Percentiles rank a stretch among this genome's conserved stretches.
Conservation (phyloP, 2,329 filamentous ascomycete genomes). For the Ophiostoma angusticollis region DNA sequence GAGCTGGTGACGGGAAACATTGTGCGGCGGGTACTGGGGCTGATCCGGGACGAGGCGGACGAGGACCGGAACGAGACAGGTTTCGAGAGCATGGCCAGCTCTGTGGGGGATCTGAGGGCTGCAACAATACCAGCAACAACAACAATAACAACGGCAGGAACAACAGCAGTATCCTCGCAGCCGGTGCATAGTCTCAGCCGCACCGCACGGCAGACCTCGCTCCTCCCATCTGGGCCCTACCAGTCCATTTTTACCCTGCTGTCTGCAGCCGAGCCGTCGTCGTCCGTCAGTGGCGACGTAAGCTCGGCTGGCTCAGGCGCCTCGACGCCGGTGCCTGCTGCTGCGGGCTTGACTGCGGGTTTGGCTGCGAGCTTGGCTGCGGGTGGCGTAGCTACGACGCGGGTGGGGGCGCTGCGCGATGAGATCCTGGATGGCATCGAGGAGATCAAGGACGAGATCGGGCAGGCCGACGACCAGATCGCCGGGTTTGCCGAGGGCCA, state of each 20-base stretch:
- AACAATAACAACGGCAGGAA: no score
- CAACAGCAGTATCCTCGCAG: neutral
- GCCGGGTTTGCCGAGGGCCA: slow-evolving; percentile 78
- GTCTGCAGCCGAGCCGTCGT: slow-evolving; percentile 42
- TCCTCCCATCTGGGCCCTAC: slow-evolving; percentile 45
- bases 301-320: slow-evolving; percentile 25
- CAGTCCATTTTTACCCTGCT: slow-evolving; percentile 83
- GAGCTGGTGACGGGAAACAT: slow-evolving; percentile 94
- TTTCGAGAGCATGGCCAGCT: slow-evolving; percentile 23
- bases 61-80: slow-evolving; percentile 52
- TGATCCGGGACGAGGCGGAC: slow-evolving; percentile 83
- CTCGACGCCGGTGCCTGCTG: slow-evolving; percentile 32
- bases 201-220: slow-evolving; percentile 20
- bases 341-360: no score
- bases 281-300: slow-evolving; percentile 18
- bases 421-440: slow-evolving; percentile 90
- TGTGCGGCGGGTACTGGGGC: slow-evolving; percentile 73
- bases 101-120: slow-evolving; percentile 25
- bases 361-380: neutral
- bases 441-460: slow-evolving; percentile 91
- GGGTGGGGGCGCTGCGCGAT: slow-evolving; percentile 61
- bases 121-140: no score
- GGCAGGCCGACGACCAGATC: slow-evolving; percentile 86
- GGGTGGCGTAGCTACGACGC: slow-evolving; percentile 14
- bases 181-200: slow-evolving; percentile 3